These are phyloP conservation scores for Wallacemonas sp. DNA, from an alignment of 208 protist species.

Conservation along the genomic window DNA sequence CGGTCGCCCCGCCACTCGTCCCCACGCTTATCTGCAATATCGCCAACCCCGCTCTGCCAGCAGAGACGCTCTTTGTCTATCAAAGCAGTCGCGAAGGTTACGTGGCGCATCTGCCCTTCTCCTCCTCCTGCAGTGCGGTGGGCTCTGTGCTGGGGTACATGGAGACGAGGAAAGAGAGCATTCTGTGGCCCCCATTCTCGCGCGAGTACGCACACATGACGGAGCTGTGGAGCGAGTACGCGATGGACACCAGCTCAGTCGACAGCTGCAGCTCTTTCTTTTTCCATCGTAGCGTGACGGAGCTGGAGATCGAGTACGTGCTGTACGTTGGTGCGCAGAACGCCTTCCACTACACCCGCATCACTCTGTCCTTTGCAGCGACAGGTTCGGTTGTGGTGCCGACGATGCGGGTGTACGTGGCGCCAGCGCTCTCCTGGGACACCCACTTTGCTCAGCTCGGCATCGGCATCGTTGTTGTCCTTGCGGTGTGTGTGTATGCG, in stretches of 20 bases:
- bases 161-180: slow-evolving; percentile 26
- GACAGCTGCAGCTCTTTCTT: slow-evolving; percentile 25
- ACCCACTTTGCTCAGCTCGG: slow-evolving; percentile 21
- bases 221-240: slow-evolving; percentile 29
- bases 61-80: slow-evolving; percentile 18
- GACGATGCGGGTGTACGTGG: slow-evolving; percentile 2
- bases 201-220: slow-evolving; percentile 22
- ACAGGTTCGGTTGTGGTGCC: slow-evolving; percentile 24
- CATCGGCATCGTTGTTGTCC: slow-evolving; percentile 21
- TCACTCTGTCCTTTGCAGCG: slow-evolving; percentile 15
- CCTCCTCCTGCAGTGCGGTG: slow-evolving; percentile 27
- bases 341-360: slow-evolving; percentile 21
- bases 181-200: slow-evolving; percentile 22
- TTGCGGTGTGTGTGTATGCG: slow-evolving; percentile 20
- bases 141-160: slow-evolving; percentile 18
- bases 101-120: slow-evolving; percentile 31
- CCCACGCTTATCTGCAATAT: slow-evolving; percentile 16
- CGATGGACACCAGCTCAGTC: slow-evolving; percentile 19
- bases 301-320: slow-evolving; percentile 23
- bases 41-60: not conserved
- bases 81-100: slow-evolving; percentile 23
- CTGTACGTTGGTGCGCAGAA: slow-evolving; percentile 20
- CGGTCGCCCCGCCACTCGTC: slow-evolving; percentile 23
- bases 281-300: slow-evolving; percentile 24
- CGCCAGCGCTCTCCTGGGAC: slow-evolving; percentile 16